Evolutionary conservation across 2,329 filamentous ascomycete genomes (phyloP).

Genomic region (Aureobasidium sp.): DNA sequence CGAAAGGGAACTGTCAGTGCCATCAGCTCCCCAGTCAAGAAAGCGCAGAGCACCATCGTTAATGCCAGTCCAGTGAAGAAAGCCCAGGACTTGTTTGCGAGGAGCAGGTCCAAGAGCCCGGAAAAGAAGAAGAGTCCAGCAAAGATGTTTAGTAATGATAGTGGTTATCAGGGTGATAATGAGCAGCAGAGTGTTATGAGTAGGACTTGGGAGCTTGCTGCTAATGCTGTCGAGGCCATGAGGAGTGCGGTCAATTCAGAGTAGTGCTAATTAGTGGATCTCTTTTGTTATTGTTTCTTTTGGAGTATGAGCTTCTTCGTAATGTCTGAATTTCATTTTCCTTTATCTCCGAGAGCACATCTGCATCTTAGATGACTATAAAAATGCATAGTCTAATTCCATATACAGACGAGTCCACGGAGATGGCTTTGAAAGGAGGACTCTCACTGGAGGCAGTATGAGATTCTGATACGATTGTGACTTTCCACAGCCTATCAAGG

Average conservation of each 20-base stretch:
- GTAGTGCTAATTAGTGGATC: not conserved
- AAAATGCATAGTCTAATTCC: no score
- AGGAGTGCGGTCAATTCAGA: not conserved
- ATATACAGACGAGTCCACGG: no score
- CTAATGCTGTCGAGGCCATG: constrained; percentile 5
- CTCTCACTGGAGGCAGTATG: no score
- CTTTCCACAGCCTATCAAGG: no score
- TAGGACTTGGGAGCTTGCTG: constrained; percentile 9
- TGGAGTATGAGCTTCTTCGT: not conserved
- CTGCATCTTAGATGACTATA: no score
- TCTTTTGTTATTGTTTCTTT: not conserved
- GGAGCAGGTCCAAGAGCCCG: not conserved
- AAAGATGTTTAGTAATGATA: not conserved
- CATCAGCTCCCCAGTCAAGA: not conserved
- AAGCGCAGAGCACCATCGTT: not conserved
- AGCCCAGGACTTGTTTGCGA: not conserved
- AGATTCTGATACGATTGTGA: no score
- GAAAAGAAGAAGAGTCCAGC: not conserved
- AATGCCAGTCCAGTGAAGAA: constrained; percentile 1
- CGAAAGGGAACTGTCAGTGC: not conserved
- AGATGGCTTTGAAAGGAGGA: no score
- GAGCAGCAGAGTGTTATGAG: not conserved
- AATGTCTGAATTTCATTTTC: not conserved
- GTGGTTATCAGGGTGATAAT: not conserved
- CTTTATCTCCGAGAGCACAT: no score